Evolutionary conservation across 1,139 yeast species (phyloP).

Genomic region (Kodamaea sp.): DNA sequence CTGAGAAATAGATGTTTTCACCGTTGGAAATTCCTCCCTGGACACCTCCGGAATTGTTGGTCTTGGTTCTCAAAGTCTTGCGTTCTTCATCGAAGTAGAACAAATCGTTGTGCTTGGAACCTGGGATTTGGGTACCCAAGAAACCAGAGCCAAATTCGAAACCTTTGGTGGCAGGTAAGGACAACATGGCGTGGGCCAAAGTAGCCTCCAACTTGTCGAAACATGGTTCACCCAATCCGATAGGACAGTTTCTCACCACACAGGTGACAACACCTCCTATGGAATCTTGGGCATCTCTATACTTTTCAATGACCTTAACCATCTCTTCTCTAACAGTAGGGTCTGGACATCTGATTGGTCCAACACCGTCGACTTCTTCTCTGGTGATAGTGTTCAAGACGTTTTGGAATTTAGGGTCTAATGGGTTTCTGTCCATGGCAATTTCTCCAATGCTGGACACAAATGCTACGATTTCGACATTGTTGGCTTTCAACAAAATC

Average conservation of each 20-base stretch:
- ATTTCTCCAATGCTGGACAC: conserved; percentile 87
- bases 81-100: conserved; percentile 60
- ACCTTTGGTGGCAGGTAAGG: conserved; percentile 97
- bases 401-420: conserved; percentile 62
- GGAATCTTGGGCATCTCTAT: conserved; percentile 86
- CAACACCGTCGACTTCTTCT: conserved; percentile 82
- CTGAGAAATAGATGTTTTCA: conserved; percentile 88
- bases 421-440: conserved; percentile 72
- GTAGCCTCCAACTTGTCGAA: conserved; percentile 94
- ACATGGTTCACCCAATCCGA: conserved; percentile 96
- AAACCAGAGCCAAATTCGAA: conserved; percentile 97
- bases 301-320: conserved; percentile 84
- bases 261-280: conserved; percentile 98
- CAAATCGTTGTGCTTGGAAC: conserved; percentile 91
- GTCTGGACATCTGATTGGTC: conserved; percentile 95
- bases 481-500: conserved; percentile 70
- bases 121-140: conserved; percentile 84
- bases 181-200: conserved; percentile 96
- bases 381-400: conserved; percentile 76
- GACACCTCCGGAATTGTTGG: conserved; percentile 95
- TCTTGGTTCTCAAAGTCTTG: conserved; percentile 72
- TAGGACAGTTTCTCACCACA: conserved; percentile 89
- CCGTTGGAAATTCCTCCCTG: conserved; percentile 99
- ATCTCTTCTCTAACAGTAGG: conserved; percentile 67
- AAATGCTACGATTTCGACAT: conserved; percentile 94